Conservation (phyloP, 192 early-diverging fungal species). For the Coemansia sp. region DNA sequence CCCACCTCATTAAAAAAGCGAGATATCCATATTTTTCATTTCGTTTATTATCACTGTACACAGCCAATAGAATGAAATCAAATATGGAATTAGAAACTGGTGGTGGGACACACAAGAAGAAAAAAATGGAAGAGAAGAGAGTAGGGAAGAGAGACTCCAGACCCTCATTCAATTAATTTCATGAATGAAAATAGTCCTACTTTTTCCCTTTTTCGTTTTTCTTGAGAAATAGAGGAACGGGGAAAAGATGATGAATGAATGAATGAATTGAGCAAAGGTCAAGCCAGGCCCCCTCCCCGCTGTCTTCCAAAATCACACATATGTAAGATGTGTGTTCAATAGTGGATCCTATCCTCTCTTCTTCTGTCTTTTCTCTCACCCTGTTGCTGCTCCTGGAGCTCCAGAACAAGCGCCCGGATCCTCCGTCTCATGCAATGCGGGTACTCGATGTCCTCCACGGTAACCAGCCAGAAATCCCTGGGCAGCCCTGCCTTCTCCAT, state of each 20-base stretch:
- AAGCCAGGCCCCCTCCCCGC: too few species aligned
- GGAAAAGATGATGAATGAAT: too few species aligned
- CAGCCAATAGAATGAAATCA: too few species aligned
- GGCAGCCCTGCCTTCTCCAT: conserved; percentile 50
- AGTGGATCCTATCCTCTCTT: background rate
- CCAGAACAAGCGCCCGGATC: conserved; percentile 42
- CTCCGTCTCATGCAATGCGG: conserved; percentile 49
- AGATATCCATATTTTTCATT: too few species aligned
- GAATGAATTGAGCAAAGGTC: too few species aligned
- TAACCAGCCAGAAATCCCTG: conserved; percentile 52
- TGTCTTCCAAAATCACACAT: too few species aligned
- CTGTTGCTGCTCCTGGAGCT: conserved; percentile 34
- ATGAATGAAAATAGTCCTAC: background rate
- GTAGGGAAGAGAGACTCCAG: background rate
- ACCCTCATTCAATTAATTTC: background rate
- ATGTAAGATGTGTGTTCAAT: background rate
- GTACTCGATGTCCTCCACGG: conserved; percentile 56
- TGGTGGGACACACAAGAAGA: background rate
- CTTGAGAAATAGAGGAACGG: too few species aligned
- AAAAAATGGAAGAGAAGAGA: conserved; percentile 3
- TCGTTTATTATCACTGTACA: too few species aligned
- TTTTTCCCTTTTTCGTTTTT: too few species aligned
- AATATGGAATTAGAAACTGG: too few species aligned
- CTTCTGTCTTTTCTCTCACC: background rate
- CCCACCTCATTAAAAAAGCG: too few species aligned